Evolutionary conservation across 768 basidiomycete species (phyloP).

Genomic region (Gymnopilus dilepis): DNA sequence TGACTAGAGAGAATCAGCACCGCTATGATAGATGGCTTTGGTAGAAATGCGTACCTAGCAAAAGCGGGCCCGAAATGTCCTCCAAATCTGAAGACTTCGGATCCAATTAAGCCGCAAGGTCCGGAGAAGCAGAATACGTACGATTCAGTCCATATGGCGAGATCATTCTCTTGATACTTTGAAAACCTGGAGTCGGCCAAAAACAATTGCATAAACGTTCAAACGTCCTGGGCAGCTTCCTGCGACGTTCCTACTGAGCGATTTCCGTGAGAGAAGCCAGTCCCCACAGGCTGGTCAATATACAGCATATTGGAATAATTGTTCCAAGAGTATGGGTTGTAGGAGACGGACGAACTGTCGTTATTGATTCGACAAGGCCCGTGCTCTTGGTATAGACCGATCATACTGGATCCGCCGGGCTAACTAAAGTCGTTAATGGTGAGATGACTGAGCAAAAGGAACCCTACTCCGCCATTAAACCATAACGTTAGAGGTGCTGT

Average conservation of each 20-base stretch:
- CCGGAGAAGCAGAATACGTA: slow-evolving; percentile 26
- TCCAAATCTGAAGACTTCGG: slow-evolving; percentile 52
- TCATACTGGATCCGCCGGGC: slow-evolving; percentile 61
- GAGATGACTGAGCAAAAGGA: neutral
- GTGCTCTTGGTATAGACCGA: slow-evolving; percentile 75
- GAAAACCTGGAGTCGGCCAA: slow-evolving; percentile 58
- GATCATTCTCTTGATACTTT: slow-evolving; percentile 46
- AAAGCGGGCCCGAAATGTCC: slow-evolving; percentile 76
- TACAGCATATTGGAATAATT: slow-evolving; percentile 59
- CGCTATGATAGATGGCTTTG: neutral
- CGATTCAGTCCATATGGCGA: slow-evolving; percentile 72
- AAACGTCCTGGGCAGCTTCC: slow-evolving; percentile 59
- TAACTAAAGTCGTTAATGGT: slow-evolving; percentile 20
- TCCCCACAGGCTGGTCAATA: slow-evolving; percentile 70
- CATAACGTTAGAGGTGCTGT: slow-evolving; percentile 68
- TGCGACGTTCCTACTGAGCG: slow-evolving; percentile 54
- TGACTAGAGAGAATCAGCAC: slow-evolving; percentile 36
- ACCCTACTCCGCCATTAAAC: slow-evolving; percentile 66
- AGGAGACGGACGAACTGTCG: slow-evolving; percentile 50
- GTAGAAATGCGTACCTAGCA: slow-evolving; percentile 45
- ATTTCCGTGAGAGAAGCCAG: slow-evolving; percentile 65
- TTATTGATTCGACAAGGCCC: slow-evolving; percentile 75
- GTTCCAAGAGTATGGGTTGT: slow-evolving; percentile 67
- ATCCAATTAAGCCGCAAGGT: neutral
- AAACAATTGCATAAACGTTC: slow-evolving; percentile 69